A percentile compares a stretch with the other conserved stretches of the same genome.
Evolutionary conservation across 2,329 filamentous ascomycete species (phyloP).

Genomic region (Fusarium bulbicola): DNA sequence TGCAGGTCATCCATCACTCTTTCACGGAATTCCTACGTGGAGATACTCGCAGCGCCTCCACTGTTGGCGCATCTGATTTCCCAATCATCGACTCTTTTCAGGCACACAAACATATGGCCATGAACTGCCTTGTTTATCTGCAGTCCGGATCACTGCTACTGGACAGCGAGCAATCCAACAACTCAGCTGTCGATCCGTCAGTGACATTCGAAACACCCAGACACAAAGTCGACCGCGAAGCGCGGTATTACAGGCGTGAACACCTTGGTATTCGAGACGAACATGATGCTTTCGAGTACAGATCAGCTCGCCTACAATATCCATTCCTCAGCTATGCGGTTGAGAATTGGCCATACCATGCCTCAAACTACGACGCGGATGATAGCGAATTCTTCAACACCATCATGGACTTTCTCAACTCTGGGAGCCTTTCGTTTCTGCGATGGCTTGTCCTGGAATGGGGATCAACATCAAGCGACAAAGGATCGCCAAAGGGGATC

Average conservation of each 20-base stretch:
- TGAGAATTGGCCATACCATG: conserved; percentile 38
- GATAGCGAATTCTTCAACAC: conserved; percentile 19
- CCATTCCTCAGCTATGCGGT: conserved; percentile 34
- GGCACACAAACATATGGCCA: conserved; percentile 33
- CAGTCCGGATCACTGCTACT: conserved; percentile 26
- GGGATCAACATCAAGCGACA: conserved; percentile 13
- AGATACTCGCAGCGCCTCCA: conserved; percentile 4
- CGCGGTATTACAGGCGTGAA: background rate
- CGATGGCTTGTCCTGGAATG: conserved; percentile 34
- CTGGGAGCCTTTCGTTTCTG: conserved; percentile 3
- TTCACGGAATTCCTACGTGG: conserved; percentile 57
- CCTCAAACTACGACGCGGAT: conserved; percentile 24
- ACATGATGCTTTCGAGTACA: conserved; percentile 16
- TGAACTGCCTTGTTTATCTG: conserved; percentile 29
- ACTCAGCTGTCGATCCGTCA: background rate
- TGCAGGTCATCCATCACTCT: conserved; percentile 58
- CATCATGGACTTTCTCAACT: conserved; percentile 7
- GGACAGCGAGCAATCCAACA: background rate
- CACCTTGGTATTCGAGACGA: background rate
- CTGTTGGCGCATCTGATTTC: background rate
- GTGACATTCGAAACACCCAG: background rate
- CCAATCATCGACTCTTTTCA: conserved; percentile 24
- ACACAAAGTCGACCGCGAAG: background rate
- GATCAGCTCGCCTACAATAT: conserved; percentile 25
- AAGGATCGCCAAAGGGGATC: conserved; percentile 1